Conservation (phyloP, 306 rosid species). For the Malus orientalis region DNA sequence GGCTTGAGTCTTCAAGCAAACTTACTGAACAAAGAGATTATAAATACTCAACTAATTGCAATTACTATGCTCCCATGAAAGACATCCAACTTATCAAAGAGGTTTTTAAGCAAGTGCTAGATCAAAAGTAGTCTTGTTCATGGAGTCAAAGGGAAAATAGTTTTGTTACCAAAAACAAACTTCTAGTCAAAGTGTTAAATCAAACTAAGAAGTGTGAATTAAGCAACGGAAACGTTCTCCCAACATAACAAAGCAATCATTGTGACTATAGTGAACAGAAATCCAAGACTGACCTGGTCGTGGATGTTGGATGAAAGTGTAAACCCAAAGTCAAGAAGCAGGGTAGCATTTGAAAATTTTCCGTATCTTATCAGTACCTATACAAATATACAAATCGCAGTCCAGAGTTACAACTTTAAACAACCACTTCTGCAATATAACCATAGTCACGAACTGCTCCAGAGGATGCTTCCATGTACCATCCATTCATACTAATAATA, state of each 20-base stretch:
- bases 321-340: conserved; percentile 82
- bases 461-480: background rate
- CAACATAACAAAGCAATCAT: background rate
- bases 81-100: background rate
- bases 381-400: conserved; percentile 3
- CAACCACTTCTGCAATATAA: background rate
- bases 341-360: conserved; percentile 67
- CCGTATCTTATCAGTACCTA: conserved; percentile 80
- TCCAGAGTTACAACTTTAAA: background rate
- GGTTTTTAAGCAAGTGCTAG: background rate
- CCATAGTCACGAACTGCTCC: background rate
- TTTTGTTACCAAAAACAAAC: background rate
- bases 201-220: background rate
- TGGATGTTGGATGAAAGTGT: conserved; percentile 58
- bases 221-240: background rate
- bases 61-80: too few species aligned
- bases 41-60: background rate
- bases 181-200: background rate
- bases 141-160: background rate
- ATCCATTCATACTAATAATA: background rate
- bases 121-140: background rate
- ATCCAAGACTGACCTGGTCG: conserved; percentile 48
- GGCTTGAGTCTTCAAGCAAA: background rate
- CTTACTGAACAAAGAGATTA: background rate
- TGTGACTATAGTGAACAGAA: conserved; percentile 11